Conservation (phyloP, 495 filamentous ascomycete genomes). For the Daldinia grandis region DNA sequence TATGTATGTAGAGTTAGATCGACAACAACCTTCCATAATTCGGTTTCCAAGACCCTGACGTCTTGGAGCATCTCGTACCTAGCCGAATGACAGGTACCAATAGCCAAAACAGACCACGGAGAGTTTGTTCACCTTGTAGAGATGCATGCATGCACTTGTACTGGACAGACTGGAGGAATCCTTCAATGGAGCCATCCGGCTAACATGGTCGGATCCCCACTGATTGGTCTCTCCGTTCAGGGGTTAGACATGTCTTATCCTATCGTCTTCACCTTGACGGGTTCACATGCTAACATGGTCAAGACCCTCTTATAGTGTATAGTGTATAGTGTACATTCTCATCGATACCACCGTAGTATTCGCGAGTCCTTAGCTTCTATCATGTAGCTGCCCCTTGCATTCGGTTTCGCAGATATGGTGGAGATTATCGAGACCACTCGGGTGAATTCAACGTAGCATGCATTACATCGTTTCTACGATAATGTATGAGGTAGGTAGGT, state of each 20-base stretch:
- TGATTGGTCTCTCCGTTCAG: conserved; percentile 23
- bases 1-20: conserved; percentile 9
- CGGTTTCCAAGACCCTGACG: background rate
- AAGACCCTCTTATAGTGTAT: conserved; percentile 3
- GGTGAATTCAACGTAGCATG: conserved; percentile 37
- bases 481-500: no score
- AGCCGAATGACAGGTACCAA: background rate
- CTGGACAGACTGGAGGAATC: background rate
- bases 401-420: conserved; percentile 25
- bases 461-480: conserved; percentile 15
- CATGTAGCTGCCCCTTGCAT: conserved; percentile 32
- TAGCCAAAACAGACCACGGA: conserved; percentile 6
- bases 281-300: conserved; percentile 37
- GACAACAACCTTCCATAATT: conserved; percentile 1
- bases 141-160: background rate
- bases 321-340: no score
- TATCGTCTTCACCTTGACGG: conserved; percentile 32
- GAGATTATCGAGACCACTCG: conserved; percentile 26
- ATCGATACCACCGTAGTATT: conserved; percentile 28
- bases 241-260: conserved; percentile 27
- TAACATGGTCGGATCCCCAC: conserved; percentile 40
- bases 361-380: conserved; percentile 10
- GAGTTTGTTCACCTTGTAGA: conserved; percentile 24
- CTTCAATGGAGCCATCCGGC: conserved; percentile 32
- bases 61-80: background rate